A percentile compares a stretch with the other conserved stretches of the same genome.
Evolutionary conservation across 2,329 filamentous ascomycete species (phyloP).

Genomic region (Paracorniculantispora psalliotae): DNA sequence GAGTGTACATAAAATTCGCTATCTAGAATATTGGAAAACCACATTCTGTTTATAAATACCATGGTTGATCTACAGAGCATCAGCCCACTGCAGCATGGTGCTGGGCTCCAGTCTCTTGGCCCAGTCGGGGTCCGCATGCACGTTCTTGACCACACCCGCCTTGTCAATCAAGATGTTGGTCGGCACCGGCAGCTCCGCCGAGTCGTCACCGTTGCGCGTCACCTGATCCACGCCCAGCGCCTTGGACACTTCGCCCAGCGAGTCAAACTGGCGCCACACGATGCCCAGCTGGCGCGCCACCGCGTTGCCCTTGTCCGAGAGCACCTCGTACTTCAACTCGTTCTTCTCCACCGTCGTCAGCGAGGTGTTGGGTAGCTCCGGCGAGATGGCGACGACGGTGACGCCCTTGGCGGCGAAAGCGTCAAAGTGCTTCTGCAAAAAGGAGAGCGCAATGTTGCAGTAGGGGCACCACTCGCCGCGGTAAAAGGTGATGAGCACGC

Average conservation of each 20-base stretch:
- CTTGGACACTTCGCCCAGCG: constrained; percentile 23
- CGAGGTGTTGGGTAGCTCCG: constrained; percentile 34
- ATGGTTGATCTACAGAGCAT: constrained; percentile 18
- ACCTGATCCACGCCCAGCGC: constrained; percentile 27
- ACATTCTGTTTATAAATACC: not conserved
- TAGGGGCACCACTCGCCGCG: constrained; percentile 42
- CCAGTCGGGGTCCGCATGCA: constrained; percentile 33
- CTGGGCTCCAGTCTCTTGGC: constrained; percentile 32
- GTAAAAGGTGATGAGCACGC: constrained; percentile 41
- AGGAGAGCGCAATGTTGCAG: constrained; percentile 36
- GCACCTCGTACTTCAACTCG: constrained; percentile 34
- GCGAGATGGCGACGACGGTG: constrained; percentile 37
- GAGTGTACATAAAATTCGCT: not conserved
- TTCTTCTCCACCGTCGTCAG: constrained; percentile 36
- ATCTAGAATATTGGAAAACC: not conserved
- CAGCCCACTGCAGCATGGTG: constrained; percentile 29
- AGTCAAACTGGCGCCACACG: constrained; percentile 27
- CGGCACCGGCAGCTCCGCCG: constrained; percentile 33
- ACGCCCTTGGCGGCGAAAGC: constrained; percentile 33
- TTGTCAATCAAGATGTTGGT: constrained; percentile 34
- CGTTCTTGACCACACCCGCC: constrained; percentile 31
- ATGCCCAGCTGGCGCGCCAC: constrained; percentile 34
- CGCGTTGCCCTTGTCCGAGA: constrained; percentile 34
- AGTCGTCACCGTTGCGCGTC: constrained; percentile 32
- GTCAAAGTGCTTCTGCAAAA: constrained; percentile 30